Base-by-base conservation (phyloP, 2,329 filamentous ascomycete genomes). In the Fusarium cicatricum region DNA sequence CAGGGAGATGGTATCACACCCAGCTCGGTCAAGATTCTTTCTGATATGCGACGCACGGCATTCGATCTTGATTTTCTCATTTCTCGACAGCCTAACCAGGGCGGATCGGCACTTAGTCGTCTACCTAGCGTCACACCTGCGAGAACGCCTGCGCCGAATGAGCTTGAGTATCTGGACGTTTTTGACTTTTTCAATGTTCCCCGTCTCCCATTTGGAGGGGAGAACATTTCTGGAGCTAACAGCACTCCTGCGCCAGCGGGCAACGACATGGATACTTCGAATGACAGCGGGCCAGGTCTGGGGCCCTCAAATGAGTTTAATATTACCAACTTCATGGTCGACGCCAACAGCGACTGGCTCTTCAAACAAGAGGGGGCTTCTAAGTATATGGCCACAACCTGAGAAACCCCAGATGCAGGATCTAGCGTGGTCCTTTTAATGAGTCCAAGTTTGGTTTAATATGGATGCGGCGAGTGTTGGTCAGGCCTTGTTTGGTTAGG, bases 131-230 rank as follows among this genome's bases (percentile, higher is more conserved):
- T 79, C 17, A 88, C 87, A 1, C 85, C 87, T 2, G 83, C 84
- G 2, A 83, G 86, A 60, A 90, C 88, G 26, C 90, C 91, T 1
- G 90, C 87, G 10, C 85, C 90, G 2, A 91, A 95, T 64, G 92
- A 96, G 69, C 79, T 97, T 4, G 93, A 96, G 71, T 96, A 96
- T 71, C 79, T 97, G 3, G 92, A 97, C 67, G 90, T 97, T 0
- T 97, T 97, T 71, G 91, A 95, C 66, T 97, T 96, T 71, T 97
- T 97, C 80, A 97, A 97, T 71, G 87, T 96, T 51, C 93, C 93
- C 1, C 81, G 92, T 15, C 77, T 97, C 19, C 83, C 85, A 0
- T 74, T 83, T 17, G 77, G 77, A 26, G 74, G 76, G 11, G 77
- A 79, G 46, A 70, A 68, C 29, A 65, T 69, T 16, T 53, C 53